Percentiles rank a stretch among this genome's conserved stretches.
These are phyloP conservation scores for Neopestalotiopsis sp. DNA, from an alignment of 2,329 filamentous ascomycete genomes.

Conservation along the genomic window DNA sequence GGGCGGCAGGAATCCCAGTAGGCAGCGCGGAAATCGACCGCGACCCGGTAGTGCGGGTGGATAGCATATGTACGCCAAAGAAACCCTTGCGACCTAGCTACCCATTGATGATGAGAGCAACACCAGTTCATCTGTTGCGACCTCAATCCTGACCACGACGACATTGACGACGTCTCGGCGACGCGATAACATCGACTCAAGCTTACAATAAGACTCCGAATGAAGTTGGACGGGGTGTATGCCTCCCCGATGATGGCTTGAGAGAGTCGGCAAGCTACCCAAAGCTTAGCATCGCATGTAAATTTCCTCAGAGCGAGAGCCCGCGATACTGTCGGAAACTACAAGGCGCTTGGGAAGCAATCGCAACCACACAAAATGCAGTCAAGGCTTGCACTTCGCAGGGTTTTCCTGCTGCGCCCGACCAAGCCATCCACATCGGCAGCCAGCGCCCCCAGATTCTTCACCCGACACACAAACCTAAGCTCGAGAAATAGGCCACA, in stretches of 20 bases:
- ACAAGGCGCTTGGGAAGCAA: background rate
- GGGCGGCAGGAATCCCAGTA: background rate
- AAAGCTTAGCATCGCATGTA: background rate
- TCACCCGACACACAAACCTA: constrained; percentile 62
- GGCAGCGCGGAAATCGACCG: background rate
- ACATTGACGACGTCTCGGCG: background rate
- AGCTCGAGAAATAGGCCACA: constrained; percentile 45
- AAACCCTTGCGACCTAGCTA: background rate
- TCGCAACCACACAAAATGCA: constrained; percentile 25
- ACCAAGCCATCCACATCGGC: constrained; percentile 16
- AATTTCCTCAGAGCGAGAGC: background rate
- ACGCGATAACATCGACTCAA: background rate
- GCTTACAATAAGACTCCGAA: background rate
- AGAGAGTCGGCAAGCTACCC: background rate
- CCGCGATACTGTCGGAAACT: background rate
- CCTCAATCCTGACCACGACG: background rate
- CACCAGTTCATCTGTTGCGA: background rate
- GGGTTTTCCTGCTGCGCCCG: constrained; percentile 24
- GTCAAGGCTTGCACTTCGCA: constrained; percentile 25
- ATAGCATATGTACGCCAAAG: background rate
- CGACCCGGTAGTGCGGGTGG: background rate
- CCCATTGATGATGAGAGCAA: background rate
- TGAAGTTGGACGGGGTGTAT: background rate
- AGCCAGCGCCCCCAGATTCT: constrained; percentile 42
- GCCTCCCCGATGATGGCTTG: background rate